These are phyloP conservation scores for Boletus fagicola DNA, from an alignment of 768 basidiomycete species.

Conservation along the genomic window DNA sequence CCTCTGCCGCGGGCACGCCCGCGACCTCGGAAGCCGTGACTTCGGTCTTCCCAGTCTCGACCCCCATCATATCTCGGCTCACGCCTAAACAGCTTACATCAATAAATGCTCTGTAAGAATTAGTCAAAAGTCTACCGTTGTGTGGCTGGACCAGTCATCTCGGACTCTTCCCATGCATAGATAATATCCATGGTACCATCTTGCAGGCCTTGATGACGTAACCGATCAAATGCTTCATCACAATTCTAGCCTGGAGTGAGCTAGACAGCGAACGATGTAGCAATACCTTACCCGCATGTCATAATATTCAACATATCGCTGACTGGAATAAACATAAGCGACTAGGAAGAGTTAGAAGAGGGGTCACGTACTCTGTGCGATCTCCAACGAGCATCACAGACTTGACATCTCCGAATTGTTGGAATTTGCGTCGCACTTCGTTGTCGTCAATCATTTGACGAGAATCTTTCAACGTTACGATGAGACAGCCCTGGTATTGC, in stretches of 20 bases:
- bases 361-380: slow-evolving; percentile 52
- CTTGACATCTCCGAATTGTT: slow-evolving; percentile 90
- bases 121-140: slow-evolving; percentile 34
- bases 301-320: slow-evolving; percentile 91
- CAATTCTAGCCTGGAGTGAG: slow-evolving; percentile 51
- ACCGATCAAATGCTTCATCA: slow-evolving; percentile 73
- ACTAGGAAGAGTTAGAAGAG: background rate
- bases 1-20: slow-evolving; percentile 40
- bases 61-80: slow-evolving; percentile 38
- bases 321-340: slow-evolving; percentile 45
- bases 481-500: slow-evolving; percentile 82
- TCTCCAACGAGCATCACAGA: slow-evolving; percentile 63
- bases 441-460: slow-evolving; percentile 75
- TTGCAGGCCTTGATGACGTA: slow-evolving; percentile 74
- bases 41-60: slow-evolving; percentile 48
- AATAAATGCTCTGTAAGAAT: slow-evolving; percentile 1
- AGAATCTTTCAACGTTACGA: slow-evolving; percentile 75
- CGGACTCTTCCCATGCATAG: slow-evolving; percentile 79
- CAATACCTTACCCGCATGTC: slow-evolving; percentile 68
- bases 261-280: background rate
- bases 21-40: slow-evolving; percentile 40
- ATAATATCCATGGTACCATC: slow-evolving; percentile 88
- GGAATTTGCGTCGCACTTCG: slow-evolving; percentile 83
- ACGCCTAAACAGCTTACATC: slow-evolving; percentile 21
- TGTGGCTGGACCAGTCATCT: slow-evolving; percentile 47